Base-by-base conservation (phyloP, 23 red algal genomes). In the Chondrus crispus region DNA sequence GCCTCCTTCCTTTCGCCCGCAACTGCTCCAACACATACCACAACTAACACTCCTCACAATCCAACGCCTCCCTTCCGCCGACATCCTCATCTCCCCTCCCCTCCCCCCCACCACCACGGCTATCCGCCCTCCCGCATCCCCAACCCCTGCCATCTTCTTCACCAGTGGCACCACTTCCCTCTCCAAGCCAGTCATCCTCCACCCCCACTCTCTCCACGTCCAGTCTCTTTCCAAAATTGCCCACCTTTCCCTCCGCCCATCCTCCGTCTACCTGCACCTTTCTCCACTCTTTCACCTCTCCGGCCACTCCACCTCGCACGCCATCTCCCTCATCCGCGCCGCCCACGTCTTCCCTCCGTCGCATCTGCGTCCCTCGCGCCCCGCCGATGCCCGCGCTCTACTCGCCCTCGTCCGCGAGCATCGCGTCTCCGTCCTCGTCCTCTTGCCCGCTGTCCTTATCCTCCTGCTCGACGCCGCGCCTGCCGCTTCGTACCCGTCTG, bases 261-360 rank as follows among this genome's bases (percentile, higher is more conserved):
- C 73, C 22, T 69, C 86, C 2, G 53, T 42, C 5, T 96, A 92
- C 66, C 64, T 96, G 29, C 94, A 96, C 55, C 68, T 96, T 6
- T 80, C 89, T 16, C 94, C 94, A 20, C 70, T 96, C 50, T 92
- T 64, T 46, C 88, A 91, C 50, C 60, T 96, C 46, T 76, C 74
- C 33, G 94, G 94, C 54, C 39, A 82, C 26, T 85, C 73, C 14
- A 86, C 94, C 33, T 46, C 62, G 38, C 83, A 87, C 11, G 87
- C 94, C 38, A 81, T 70, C 45, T 28, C 85, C 28, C 48, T 76
- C 33, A 45, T 70, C 20, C 80, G 72, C 13, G 76, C 46, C 2
- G 49, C 74, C 3, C 74, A 88, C 52, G 46, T 82, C 22, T 84
- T 86, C 46, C 69, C 90, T 6, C 81, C 80, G 7, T 46, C 90